These are phyloP conservation scores for Schizosaccharomyces versatilis DNA, from an alignment of 1,139 yeast genomes.

Conservation along the genomic window DNA sequence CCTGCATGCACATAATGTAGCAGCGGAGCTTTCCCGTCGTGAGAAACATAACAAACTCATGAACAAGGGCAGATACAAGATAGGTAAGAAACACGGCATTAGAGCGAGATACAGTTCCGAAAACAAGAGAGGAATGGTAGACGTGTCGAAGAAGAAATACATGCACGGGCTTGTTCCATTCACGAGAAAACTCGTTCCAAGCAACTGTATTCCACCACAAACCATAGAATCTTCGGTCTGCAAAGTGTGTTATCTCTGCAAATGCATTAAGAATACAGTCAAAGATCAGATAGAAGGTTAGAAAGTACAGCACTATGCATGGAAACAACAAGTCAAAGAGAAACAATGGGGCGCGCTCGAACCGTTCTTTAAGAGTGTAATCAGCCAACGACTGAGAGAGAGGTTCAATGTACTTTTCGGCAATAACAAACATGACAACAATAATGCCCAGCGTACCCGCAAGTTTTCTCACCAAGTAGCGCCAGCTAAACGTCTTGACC, in stretches of 20 bases:
- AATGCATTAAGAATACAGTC: constrained; percentile 72
- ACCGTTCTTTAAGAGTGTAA: constrained; percentile 25
- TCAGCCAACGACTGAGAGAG: constrained; percentile 29
- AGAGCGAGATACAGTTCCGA: constrained; percentile 14
- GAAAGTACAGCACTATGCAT: constrained; percentile 37
- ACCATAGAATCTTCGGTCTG: constrained; percentile 80
- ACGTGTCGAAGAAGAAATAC: constrained; percentile 42
- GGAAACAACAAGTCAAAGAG: constrained; percentile 62
- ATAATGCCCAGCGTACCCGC: constrained; percentile 74
- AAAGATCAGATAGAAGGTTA: constrained; percentile 81
- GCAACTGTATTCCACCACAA: constrained; percentile 84
- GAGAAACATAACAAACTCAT: constrained; percentile 27
- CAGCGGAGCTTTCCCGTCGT: constrained; percentile 28
- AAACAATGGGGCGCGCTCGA: constrained; percentile 35
- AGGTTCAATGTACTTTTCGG: constrained; percentile 63
- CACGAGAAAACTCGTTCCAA: constrained; percentile 41
- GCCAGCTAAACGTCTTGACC: constrained; percentile 44
- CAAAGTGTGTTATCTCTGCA: constrained; percentile 69
- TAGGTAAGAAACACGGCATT: constrained; percentile 23
- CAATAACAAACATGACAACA: constrained; percentile 55
- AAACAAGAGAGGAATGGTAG: constrained; percentile 21
- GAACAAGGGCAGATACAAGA: constrained; percentile 24
- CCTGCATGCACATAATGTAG: constrained; percentile 3
- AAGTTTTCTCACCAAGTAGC: constrained; percentile 45
- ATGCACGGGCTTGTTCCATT: constrained; percentile 48